Percentiles rank a stretch among this genome's conserved stretches.
These are phyloP conservation scores for Fistulifera pelliculosa DNA, from an alignment of 108 stramenopile genomes.

Conservation along the genomic window DNA sequence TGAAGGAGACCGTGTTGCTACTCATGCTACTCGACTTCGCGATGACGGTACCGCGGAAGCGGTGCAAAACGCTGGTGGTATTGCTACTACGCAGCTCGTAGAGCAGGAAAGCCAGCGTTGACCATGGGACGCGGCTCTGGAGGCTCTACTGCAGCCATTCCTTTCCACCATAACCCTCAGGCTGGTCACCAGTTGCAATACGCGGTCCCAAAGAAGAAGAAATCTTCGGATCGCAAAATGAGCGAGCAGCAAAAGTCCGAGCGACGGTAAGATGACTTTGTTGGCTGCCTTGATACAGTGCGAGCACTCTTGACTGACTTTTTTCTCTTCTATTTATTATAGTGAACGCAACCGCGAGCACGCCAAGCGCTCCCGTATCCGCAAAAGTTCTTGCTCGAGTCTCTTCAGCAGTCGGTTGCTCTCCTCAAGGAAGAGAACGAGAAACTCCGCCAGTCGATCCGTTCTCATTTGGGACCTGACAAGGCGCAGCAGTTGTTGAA, in stretches of 20 bases:
- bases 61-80: conserved; percentile 62
- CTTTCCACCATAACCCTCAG: conserved; percentile 65
- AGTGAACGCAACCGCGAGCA: conserved; percentile 80
- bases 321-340: conserved; percentile 8
- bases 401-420: conserved; percentile 76
- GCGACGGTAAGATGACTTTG: conserved; percentile 41
- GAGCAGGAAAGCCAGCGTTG: conserved; percentile 37
- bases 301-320: neutral
- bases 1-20: conserved; percentile 36
- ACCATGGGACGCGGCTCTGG: conserved; percentile 46
- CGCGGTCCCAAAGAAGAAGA: conserved; percentile 33
- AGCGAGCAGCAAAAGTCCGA: conserved; percentile 52
- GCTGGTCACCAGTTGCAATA: conserved; percentile 77
- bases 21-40: conserved; percentile 18
- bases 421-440: conserved; percentile 74
- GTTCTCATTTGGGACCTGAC: conserved; percentile 18
- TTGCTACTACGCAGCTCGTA: conserved; percentile 59
- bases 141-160: conserved; percentile 28
- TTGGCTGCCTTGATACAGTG: neutral
- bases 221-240: conserved; percentile 38
- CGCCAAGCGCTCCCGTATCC: conserved; percentile 85
- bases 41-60: conserved; percentile 33
- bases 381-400: conserved; percentile 93
- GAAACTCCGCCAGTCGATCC: conserved; percentile 52
- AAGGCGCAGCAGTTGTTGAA: conserved; percentile 37